A percentile compares a stretch with the other conserved stretches of the same genome.
phyloP scores from a whole-genome alignment of 2,329 filamentous ascomycete genomes.

The Calonectria pauciramosa region DNA sequence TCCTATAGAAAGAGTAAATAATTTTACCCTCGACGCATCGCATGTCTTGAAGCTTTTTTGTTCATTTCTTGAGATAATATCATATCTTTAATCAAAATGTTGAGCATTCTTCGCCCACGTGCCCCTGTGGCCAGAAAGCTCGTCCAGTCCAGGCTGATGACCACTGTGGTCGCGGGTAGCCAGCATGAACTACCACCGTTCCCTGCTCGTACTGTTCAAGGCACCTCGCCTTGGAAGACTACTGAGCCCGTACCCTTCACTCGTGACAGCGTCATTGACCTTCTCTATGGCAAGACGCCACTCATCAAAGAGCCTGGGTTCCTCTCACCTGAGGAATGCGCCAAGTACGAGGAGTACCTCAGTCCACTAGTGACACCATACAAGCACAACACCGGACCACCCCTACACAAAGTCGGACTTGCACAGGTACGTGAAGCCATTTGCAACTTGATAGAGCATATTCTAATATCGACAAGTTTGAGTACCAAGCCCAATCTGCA shows the following conservation, averaged over 20 bases:
- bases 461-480: background rate
- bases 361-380: background rate
- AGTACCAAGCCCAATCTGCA: background rate
- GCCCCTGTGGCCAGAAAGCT: background rate
- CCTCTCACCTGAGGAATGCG: background rate
- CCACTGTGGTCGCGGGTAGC: background rate
- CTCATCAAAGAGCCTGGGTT: slow-evolving; percentile 1
- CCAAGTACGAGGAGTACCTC: slow-evolving; percentile 2
- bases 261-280: background rate
- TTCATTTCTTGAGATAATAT: background rate
- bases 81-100: background rate
- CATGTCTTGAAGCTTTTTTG: background rate
- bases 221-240: background rate
- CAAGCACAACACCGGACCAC: slow-evolving; percentile 6
- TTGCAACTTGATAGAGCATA: fast-evolving
- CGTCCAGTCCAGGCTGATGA: background rate
- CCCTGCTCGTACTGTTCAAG: background rate
- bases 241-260: background rate
- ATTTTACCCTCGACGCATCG: background rate
- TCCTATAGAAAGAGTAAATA: background rate
- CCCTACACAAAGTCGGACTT: background rate
- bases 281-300: background rate
- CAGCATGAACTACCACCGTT: background rate
- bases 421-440: background rate
- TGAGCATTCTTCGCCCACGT: background rate